These are phyloP conservation scores for Pharus latifolius DNA, from an alignment of 176 grass and related monocot genomes.

Conservation along the genomic window DNA sequence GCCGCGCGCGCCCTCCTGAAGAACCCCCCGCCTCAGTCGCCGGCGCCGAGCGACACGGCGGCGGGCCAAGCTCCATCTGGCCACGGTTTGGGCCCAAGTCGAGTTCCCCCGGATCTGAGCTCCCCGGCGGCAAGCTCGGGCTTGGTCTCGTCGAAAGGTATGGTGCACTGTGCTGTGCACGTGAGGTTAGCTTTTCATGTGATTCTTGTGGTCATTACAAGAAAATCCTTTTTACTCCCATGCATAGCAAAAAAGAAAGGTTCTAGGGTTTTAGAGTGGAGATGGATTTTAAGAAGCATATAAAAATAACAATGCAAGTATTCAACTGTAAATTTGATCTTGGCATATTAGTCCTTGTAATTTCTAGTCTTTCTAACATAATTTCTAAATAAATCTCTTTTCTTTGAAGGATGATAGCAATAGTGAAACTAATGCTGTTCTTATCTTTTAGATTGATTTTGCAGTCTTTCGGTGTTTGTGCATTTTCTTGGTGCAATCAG, in stretches of 20 bases:
- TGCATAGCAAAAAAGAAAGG: too few relatives aligned
- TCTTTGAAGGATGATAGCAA: not conserved
- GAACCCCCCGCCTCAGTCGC: constrained; percentile 9
- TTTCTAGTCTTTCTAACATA: too few relatives aligned
- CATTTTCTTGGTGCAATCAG: not conserved
- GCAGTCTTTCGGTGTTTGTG: not conserved
- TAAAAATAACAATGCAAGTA: too few relatives aligned
- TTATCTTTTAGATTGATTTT: not conserved
- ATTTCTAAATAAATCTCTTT: too few relatives aligned
- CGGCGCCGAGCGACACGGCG: not conserved
- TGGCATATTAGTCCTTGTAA: too few relatives aligned
- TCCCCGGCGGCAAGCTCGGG: not conserved
- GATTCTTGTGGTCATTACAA: too few relatives aligned
- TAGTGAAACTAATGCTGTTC: not conserved
- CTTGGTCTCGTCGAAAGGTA: constrained; percentile 33
- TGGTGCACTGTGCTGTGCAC: not conserved
- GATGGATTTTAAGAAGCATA: too few relatives aligned
- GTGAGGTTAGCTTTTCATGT: not conserved
- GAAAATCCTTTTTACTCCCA: too few relatives aligned
- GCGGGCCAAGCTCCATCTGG: not conserved
- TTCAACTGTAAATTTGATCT: too few relatives aligned
- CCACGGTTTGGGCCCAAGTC: not conserved
- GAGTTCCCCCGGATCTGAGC: constrained; percentile 5
- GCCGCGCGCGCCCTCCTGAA: constrained; percentile 66
- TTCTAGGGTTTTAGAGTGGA: too few relatives aligned